These are phyloP conservation scores for Aspergillus japonicus DNA, from an alignment of 2,329 filamentous ascomycete species.

Conservation along the genomic window DNA sequence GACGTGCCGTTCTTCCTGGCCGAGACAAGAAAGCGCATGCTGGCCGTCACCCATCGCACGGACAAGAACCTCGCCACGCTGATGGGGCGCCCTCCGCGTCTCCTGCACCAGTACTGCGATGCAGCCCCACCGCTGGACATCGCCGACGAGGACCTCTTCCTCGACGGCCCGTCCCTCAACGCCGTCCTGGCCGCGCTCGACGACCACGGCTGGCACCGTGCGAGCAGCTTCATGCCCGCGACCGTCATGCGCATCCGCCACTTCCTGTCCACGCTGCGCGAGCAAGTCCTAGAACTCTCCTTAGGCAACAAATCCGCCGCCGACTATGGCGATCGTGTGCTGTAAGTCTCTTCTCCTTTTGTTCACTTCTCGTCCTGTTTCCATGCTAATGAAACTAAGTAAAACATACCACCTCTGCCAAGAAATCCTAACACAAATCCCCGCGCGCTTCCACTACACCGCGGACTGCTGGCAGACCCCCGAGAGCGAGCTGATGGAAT, in stretches of 20 bases:
- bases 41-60: slow-evolving; percentile 3
- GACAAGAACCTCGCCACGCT: slow-evolving; percentile 10
- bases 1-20: slow-evolving; percentile 6
- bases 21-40: slow-evolving; percentile 4
- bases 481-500: not conserved
- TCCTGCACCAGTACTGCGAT: slow-evolving; percentile 7
- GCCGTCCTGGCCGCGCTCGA: slow-evolving; percentile 17
- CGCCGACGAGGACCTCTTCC: slow-evolving; percentile 3
- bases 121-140: slow-evolving; percentile 3
- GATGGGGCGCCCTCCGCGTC: slow-evolving; percentile 8
- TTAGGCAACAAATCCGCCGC: slow-evolving; percentile 14
- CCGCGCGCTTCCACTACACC: slow-evolving; percentile 20
- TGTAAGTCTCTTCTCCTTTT: not conserved
- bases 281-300: slow-evolving; percentile 25
- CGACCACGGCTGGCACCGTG: slow-evolving; percentile 22
- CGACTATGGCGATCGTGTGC: not conserved
- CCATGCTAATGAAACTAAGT: not conserved
- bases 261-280: slow-evolving; percentile 21
- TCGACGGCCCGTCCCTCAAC: slow-evolving; percentile 8
- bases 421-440: slow-evolving; percentile 19
- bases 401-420: slow-evolving; percentile 16
- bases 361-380: not conserved
- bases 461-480: slow-evolving; percentile 11
- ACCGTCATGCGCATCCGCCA: slow-evolving; percentile 23
- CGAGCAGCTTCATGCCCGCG: slow-evolving; percentile 16